phyloP scores from a whole-genome alignment of 257 asterid species.

The Eucommia ulmoides region DNA sequence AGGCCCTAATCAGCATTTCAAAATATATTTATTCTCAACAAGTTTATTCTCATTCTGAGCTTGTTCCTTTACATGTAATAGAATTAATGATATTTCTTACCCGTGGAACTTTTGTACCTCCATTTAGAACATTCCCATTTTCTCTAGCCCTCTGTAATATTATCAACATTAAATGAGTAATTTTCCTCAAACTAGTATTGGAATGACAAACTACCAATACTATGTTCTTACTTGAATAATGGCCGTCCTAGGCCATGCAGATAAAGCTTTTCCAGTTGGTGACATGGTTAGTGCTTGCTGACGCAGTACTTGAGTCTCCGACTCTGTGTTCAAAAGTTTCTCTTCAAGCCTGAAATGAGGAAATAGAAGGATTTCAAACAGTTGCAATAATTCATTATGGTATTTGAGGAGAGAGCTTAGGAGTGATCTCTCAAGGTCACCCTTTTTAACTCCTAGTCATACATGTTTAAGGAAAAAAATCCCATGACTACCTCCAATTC shows the following conservation, averaged over 20 bases:
- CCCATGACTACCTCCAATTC: background rate
- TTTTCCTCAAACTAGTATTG: slow-evolving; percentile 9
- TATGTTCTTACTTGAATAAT: slow-evolving; percentile 32
- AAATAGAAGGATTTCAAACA: too few species aligned
- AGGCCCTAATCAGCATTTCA: too few species aligned
- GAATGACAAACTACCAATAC: slow-evolving; percentile 13
- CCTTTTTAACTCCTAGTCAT: background rate
- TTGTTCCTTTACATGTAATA: too few species aligned
- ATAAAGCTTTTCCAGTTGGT: slow-evolving; percentile 71
- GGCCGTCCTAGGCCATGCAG: slow-evolving; percentile 67
- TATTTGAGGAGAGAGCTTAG: slow-evolving; percentile 2
- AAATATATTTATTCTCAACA: too few species aligned
- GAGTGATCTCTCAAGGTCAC: background rate
- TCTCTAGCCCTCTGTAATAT: slow-evolving; percentile 67
- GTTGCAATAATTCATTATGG: background rate
- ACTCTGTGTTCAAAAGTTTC: slow-evolving; percentile 81
- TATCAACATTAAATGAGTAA: slow-evolving; percentile 20
- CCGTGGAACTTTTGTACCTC: slow-evolving; percentile 41
- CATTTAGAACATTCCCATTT: slow-evolving; percentile 58
- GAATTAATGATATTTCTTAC: too few species aligned
- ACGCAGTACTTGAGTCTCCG: slow-evolving; percentile 97
- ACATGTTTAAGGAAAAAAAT: background rate
- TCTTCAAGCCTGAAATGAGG: slow-evolving; percentile 64
- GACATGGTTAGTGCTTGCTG: slow-evolving; percentile 96
- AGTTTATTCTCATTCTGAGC: too few species aligned